Evolutionary conservation across 495 filamentous ascomycete genomes (phyloP), one percentile per base, ranked within the genome.

Genomic region (Pseudomonodictys pantanalensis): DNA sequence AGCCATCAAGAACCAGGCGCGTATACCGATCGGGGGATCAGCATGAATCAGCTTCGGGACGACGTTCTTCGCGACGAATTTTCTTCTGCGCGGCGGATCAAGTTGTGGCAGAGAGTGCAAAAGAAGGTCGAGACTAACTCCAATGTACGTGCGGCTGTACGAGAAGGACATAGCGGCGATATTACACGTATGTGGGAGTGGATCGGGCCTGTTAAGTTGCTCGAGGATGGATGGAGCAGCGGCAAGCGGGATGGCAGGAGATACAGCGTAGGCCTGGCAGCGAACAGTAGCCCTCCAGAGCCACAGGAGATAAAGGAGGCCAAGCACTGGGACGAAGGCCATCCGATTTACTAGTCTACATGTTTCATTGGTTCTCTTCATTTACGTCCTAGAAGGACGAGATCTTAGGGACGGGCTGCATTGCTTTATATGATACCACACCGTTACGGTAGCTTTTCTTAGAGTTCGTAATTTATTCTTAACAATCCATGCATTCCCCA

Each of bases 151-250:
- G 87, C 89, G 0, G 84, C 87, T 23, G 87, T 93, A 56, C 79
- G 91, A 20, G 92, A 97, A 74, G 81, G 86, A 39, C 79, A 84
- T 46, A 88, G 81, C 61, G 93, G 93, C 17, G 93, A 99, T 69
- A 83, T 97, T 49, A 85, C 88, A 12, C 81, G 90, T 45, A 86
- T 88, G 17, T 99, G 93, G 93, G 92, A 96, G 70, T 99, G 93
- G 93, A 92, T 96, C 69, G 93, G 93, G 0, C 79, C 83, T 8
- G 74, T 80, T 8, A 48, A 61, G 4, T 52, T 58, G 1, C 18
- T 73, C 18, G 71, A 72, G 32, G 76, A 77, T 39, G 56, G 65
- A 18, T 69, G 65, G 10, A 68, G 67, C 44, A 46, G 58, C 38
- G 66, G 64, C 12, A 71, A 77, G 24, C 69, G 79, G 53, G 79